These are phyloP conservation scores for Aspergillus transmontanensis DNA, from an alignment of 2,329 filamentous ascomycete species.

Conservation along the genomic window DNA sequence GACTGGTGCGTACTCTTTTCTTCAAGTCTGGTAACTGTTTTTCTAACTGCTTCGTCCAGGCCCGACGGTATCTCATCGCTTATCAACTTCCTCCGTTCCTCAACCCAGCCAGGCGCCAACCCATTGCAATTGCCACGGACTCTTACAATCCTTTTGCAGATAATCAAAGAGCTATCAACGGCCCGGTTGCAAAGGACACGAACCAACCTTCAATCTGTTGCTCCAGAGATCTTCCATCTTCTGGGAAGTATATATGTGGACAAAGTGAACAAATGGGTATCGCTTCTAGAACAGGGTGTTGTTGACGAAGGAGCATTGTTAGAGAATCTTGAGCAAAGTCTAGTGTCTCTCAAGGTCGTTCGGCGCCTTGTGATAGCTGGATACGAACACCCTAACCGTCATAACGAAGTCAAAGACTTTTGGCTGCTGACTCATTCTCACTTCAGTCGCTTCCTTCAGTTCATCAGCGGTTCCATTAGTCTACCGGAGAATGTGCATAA, in stretches of 20 bases:
- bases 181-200: conserved; percentile 75
- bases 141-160: conserved; percentile 76
- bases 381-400: conserved; percentile 81
- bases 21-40: too few relatives aligned
- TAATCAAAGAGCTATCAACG: conserved; percentile 87
- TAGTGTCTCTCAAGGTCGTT: conserved; percentile 77
- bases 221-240: conserved; percentile 81
- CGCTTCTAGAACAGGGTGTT: conserved; percentile 59
- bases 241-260: conserved; percentile 76
- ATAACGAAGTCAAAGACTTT: conserved; percentile 73
- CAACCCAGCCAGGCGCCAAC: conserved; percentile 55
- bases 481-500: conserved; percentile 58
- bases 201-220: conserved; percentile 72
- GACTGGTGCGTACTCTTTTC: conserved; percentile 64
- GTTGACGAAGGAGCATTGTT: conserved; percentile 62
- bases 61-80: conserved; percentile 56
- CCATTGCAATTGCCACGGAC: conserved; percentile 70
- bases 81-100: conserved; percentile 64
- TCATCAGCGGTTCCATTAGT: conserved; percentile 61
- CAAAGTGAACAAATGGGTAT: conserved; percentile 70
- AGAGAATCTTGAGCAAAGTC: conserved; percentile 72
- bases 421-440: conserved; percentile 80
- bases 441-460: conserved; percentile 72
- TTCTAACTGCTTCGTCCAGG: conserved; percentile 30
- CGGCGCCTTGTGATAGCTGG: conserved; percentile 77